A percentile compares a stretch with the other conserved stretches of the same genome.
These are phyloP conservation scores for Aegle marmelos DNA, from an alignment of 345 rosid genomes.

Conservation along the genomic window DNA sequence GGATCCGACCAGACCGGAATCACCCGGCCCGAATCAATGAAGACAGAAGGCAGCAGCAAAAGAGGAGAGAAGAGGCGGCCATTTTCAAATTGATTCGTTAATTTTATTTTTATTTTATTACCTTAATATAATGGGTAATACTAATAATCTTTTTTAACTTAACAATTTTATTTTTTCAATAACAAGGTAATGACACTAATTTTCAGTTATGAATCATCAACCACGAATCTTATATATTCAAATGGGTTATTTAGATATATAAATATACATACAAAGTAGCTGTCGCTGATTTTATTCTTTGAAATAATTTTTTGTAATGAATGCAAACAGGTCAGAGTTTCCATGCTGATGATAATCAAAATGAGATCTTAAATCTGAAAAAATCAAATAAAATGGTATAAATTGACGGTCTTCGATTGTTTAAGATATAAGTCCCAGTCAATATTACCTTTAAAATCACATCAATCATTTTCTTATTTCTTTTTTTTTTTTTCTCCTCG, in stretches of 20 bases:
- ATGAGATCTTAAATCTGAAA: not conserved
- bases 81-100: too few species aligned
- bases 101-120: too few species aligned
- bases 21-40: not conserved
- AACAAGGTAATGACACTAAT: too few species aligned
- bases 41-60: too few species aligned
- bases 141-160: too few species aligned
- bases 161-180: too few species aligned
- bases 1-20: not conserved
- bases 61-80: too few species aligned
- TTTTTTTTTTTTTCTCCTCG: not conserved
- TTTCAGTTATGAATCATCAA: too few species aligned
- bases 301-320: not conserved
- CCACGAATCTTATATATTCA: too few species aligned
- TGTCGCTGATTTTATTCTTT: not conserved
- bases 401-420: not conserved
- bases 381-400: too few species aligned
- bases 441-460: not conserved
- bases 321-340: not conserved
- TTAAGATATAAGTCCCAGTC: not conserved
- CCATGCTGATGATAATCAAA: not conserved
- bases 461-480: not conserved
- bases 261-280: too few species aligned
- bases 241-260: not conserved
- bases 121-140: too few species aligned